Evolutionary conservation across 2,329 filamentous ascomycete species (phyloP).

Genomic region (Fusarium globosum): DNA sequence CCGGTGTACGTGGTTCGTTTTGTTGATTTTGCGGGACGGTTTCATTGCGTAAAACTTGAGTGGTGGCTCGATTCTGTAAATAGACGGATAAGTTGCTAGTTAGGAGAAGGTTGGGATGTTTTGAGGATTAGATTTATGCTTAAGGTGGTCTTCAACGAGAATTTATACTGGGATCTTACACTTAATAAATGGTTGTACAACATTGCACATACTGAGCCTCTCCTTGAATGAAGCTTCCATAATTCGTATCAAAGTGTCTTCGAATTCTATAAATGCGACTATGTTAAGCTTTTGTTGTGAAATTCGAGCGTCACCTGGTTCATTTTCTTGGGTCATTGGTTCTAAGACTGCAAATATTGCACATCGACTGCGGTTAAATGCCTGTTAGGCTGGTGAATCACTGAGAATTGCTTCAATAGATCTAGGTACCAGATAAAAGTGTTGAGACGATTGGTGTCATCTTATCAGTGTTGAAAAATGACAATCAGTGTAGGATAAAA

Average conservation of each 20-base stretch:
- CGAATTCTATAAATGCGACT: rapidly evolving
- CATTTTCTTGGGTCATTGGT: background rate
- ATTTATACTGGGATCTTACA: background rate
- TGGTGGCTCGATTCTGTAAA: rapidly evolving
- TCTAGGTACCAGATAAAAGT: background rate
- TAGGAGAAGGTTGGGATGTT: rapidly evolving
- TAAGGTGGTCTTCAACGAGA: background rate
- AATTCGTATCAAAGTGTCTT: rapidly evolving
- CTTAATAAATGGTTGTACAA: background rate
- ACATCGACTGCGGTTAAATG: background rate
- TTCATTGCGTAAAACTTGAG: background rate
- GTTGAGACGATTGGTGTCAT: rapidly evolving
- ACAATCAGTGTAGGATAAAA: background rate
- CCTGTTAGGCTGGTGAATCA: background rate
- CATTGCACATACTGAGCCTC: rapidly evolving
- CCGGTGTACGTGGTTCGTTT: background rate
- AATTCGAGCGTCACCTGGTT: too few species aligned
- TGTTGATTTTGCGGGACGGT: background rate
- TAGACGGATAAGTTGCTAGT: background rate
- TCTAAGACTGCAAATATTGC: too few species aligned
- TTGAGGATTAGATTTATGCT: too few species aligned
- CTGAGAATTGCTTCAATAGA: background rate
- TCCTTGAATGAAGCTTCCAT: rapidly evolving
- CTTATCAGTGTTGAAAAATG: background rate
- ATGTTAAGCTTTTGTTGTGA: too few species aligned